Evolutionary conservation across 2,329 filamentous ascomycete species (phyloP).

Genomic region (Arthrobotrys megalospora): DNA sequence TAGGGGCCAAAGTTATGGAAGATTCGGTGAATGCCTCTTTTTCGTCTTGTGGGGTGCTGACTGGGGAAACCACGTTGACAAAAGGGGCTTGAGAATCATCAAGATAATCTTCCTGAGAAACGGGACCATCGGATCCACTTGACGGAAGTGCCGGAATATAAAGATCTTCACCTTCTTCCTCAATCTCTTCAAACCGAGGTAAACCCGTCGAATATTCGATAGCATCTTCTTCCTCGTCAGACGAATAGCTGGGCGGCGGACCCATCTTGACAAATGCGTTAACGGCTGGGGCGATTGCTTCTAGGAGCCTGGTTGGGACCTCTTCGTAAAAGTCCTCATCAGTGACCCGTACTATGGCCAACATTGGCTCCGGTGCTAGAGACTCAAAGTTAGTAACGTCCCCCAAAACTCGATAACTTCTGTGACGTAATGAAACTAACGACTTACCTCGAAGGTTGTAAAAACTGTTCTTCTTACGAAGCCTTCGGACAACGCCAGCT

Average conservation of each 20-base stretch:
- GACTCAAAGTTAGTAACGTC: too few species aligned
- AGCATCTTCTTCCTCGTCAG: not conserved
- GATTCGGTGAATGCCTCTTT: not conserved
- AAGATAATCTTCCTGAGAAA: not conserved
- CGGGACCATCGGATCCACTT: not conserved
- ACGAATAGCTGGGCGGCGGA: not conserved
- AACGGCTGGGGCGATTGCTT: not conserved
- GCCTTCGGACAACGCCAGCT: not conserved
- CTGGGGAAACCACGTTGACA: not conserved
- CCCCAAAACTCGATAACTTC: too few species aligned
- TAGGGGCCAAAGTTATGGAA: not conserved
- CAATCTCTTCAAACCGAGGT: not conserved
- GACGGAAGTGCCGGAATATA: not conserved
- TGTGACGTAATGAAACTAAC: not conserved
- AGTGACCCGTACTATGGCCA: not conserved
- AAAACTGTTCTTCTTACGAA: conserved; percentile 1
- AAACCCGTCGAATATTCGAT: not conserved
- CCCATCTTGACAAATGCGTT: too few species aligned
- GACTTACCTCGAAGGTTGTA: not conserved
- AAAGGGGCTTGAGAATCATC: not conserved
- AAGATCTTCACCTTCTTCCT: not conserved
- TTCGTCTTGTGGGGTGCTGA: not conserved
- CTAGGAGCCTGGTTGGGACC: not conserved
- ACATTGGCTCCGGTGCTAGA: not conserved
- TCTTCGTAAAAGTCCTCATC: not conserved